Evolutionary conservation across 495 filamentous ascomycete species (phyloP).

Genomic region (Cercophora samala): DNA sequence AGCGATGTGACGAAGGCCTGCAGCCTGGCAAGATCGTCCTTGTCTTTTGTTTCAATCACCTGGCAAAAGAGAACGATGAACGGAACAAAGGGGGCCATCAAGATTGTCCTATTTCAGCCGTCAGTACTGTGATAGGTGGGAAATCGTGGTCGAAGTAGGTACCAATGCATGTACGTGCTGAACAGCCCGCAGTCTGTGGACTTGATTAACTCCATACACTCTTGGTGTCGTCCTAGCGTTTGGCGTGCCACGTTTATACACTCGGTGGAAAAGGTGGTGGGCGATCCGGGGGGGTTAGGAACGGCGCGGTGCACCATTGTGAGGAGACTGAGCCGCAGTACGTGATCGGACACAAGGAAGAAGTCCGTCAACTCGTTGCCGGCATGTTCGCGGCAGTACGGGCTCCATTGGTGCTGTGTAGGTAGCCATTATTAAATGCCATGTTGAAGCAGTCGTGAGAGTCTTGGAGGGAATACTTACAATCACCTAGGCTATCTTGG

Average conservation of each 20-base stretch:
- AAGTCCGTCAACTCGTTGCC: constrained; percentile 34
- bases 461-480: not conserved
- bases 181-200: constrained; percentile 39
- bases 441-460: not conserved
- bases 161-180: constrained; percentile 63
- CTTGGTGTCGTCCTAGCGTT: constrained; percentile 52
- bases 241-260: constrained; percentile 56
- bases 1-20: constrained; percentile 57
- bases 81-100: constrained; percentile 63
- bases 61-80: constrained; percentile 69
- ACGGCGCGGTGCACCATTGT: constrained; percentile 59
- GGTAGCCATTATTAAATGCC: not conserved
- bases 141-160: constrained; percentile 8
- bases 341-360: constrained; percentile 52
- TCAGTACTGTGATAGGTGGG: not conserved
- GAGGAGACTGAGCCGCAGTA: constrained; percentile 51
- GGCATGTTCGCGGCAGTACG: not conserved
- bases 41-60: constrained; percentile 48
- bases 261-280: constrained; percentile 51
- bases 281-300: constrained; percentile 42
- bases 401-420: constrained; percentile 3
- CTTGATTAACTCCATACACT: constrained; percentile 48
- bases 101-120: constrained; percentile 48
- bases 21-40: constrained; percentile 49
- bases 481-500: not conserved